These are phyloP conservation scores for Acer campestre DNA, from an alignment of 345 rosid genomes.

Conservation along the genomic window DNA sequence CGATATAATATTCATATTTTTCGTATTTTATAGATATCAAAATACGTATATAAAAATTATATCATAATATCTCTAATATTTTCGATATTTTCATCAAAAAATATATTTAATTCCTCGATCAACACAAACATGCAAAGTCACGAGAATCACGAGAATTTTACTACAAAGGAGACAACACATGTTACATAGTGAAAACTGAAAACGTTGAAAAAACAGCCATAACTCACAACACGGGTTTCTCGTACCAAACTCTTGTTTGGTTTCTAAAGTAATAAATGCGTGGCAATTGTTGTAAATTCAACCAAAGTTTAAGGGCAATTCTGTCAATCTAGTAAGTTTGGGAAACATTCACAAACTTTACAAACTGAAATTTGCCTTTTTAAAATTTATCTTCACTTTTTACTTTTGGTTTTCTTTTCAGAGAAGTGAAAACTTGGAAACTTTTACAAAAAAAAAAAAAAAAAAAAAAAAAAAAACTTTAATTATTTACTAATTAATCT, in stretches of 20 bases:
- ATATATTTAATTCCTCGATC: too few relatives aligned
- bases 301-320: not conserved
- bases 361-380: not conserved
- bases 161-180: not conserved
- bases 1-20: too few relatives aligned
- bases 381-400: not conserved
- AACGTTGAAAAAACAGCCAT: not conserved
- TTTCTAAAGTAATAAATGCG: not conserved
- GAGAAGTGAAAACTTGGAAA: not conserved
- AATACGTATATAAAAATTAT: too few relatives aligned
- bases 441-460: not conserved
- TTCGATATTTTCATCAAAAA: too few relatives aligned
- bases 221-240: conserved; percentile 17
- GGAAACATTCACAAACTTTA: not conserved
- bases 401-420: not conserved
- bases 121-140: conserved; percentile 12
- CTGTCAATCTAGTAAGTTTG: not conserved
- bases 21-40: too few relatives aligned
- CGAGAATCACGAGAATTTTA: conserved; percentile 28
- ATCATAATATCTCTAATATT: too few relatives aligned
- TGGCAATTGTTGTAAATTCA: conserved; percentile 7
- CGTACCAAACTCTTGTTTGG: not conserved
- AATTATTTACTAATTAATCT: conserved; percentile 10
- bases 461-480: not conserved
- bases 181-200: not conserved